Base-by-base conservation (phyloP, 108 stramenopile genomes). In the Skeletonema grethae region DNA sequence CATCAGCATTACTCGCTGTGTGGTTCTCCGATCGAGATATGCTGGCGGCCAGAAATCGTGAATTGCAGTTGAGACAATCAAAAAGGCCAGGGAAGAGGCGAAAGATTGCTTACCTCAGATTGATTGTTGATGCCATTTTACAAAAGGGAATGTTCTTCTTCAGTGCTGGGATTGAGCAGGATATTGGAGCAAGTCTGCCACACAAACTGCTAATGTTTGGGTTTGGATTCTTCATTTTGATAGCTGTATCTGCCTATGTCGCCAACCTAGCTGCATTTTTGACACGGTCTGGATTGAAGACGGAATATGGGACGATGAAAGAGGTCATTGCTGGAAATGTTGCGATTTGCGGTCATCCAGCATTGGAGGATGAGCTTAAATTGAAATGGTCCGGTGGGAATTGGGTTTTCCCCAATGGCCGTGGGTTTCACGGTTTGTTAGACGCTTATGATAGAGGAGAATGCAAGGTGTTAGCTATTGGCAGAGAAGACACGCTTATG, bases 201-300 rank as follows among this genome's bases (percentile, higher is more conserved):
- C 28, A 30, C 30, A 63, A 72, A 22, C 12, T 72, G 9, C 39
- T 72, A 13, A 72, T 72, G 72, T 72, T 63, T 41, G 72, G 72
- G 10, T 72, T 63, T 46, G 53, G 63, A 6, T 72, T 72, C 72
- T 72, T 64, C 53, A 72, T 72, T 28, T 9, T 72, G 35, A 72
- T 72, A 25, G 56, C 62, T 7, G 68, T 69, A 30, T 20, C 39
- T 11, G 73, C 73, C 16, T 73, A 75, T 35, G 65, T 73, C n/a
- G 64, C 63, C 15, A 73, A 73, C 34, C 18, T 72, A 15, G 72
- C 72, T 0, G 72, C 72, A 2, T 72, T 72, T 25, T 45, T 72
- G 29, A 72, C 72, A 12, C 48, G 24, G 8, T 7, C 46, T 9
- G 12, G n/a, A 1, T 15, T 31, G 3, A 32, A 36, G 16, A 39